Conservation (phyloP, 169 alveolate species). For the Babesia bovis region DNA sequence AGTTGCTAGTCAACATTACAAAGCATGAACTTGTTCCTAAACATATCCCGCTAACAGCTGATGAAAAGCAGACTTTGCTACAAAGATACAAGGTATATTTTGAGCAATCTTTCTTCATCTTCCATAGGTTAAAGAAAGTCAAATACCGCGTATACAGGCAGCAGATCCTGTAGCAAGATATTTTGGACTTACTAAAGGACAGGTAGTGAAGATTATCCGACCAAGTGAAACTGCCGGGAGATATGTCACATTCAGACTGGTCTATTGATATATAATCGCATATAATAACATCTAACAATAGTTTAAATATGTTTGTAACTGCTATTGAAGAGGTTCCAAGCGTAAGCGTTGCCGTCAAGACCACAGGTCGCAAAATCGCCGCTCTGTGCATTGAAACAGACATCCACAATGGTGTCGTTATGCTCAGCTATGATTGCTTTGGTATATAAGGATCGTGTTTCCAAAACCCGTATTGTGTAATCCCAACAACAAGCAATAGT, state of each 20-base stretch:
- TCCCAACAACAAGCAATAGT: conserved; percentile 66
- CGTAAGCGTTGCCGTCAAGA: conserved; percentile 50
- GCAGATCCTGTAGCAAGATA: conserved; percentile 97
- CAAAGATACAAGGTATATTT: conserved; percentile 86
- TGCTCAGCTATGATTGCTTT: conserved; percentile 32
- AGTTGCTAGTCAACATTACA: conserved; percentile 93
- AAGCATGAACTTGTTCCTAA: conserved; percentile 97
- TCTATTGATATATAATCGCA: conserved; percentile 18
- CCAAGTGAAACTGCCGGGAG: conserved; percentile 99
- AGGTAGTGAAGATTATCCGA: conserved; percentile 95
- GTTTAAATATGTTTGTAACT: not conserved
- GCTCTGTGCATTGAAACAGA: conserved; percentile 1
- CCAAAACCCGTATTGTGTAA: conserved; percentile 33
- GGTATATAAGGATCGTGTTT: conserved; percentile 35
- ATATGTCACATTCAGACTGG: conserved; percentile 89
- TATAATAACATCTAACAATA: not conserved
- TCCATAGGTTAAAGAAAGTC: conserved; percentile 87
- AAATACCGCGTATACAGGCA: conserved; percentile 93
- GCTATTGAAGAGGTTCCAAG: conserved; percentile 28
- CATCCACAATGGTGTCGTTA: conserved; percentile 40
- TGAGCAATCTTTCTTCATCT: not conserved
- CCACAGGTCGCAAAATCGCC: conserved; percentile 43
- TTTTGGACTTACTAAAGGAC: conserved; percentile 92
- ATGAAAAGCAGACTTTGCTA: conserved; percentile 89
- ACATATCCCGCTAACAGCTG: conserved; percentile 91